Base-by-base conservation (phyloP, 768 basidiomycete genomes). In the Leucosporidium scottii region DNA sequence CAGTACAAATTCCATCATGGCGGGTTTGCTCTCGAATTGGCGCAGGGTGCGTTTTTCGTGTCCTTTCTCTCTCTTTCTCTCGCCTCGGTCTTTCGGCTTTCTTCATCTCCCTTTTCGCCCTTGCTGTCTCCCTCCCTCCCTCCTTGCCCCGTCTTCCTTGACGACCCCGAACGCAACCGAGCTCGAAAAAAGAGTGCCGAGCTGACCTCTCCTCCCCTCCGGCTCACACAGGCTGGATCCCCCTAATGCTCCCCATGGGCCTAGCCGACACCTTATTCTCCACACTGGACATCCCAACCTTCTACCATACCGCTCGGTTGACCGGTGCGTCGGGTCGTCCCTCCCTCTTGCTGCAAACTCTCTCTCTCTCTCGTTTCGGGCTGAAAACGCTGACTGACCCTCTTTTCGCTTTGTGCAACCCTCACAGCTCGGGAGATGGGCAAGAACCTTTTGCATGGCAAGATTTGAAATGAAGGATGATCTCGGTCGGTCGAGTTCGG, bases 1-100 rank as follows among this genome's bases (percentile, higher is more conserved):
- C 96, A 99, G 79, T 98, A 98, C 80, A 94, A 93, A 78, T 93
- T 97, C 89, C 91, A 91, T 75, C 85, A 93, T 67, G 93, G 91
- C 20, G 94, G 91, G 77, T 98, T 91, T 78, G 96, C 96, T 12
- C 79, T 99, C 71, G 96, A 99, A 78, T 93, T 94, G 74, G 94
- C 93, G 51, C 79, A 88, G 78, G 94, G 94, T 93, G 73, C 49
- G 39, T 44, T 44, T 44, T 44, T 17, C 8, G 15, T 15, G 7
- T 28, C 31, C 27, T 55, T 25, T 27, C 31, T 31, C 20, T 28
- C 27, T 55, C 34, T 12, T 12, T 36, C 34, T 36, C 34, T 12
- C 34, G 12, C 49, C 56, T 1, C 27, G 25, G 23, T 3, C 25
- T 59, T 18, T 59, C 17, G 3, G 6, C 49, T 18, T 17, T 18